A percentile compares a stretch with the other conserved stretches of the same genome.
Conservation (phyloP, 1,284 basidiomycete species). For the Fomitopsis palustris region DNA sequence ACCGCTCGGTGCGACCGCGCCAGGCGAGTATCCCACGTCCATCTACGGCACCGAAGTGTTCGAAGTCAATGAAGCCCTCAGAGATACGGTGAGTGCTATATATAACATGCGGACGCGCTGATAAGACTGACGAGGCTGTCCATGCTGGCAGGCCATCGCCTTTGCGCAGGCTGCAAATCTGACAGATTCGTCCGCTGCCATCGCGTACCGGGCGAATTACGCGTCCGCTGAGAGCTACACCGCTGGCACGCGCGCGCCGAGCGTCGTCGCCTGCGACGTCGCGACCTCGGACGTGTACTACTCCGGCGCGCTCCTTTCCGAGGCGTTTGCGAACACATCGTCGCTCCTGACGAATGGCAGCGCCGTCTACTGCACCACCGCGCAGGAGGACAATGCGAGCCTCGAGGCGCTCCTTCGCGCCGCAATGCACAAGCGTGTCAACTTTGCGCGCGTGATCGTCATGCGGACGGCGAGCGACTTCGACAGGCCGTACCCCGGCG, state of each 20-base stretch:
- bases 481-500: conserved; percentile 35
- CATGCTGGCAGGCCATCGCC: conserved; percentile 21
- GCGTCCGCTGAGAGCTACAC: conserved; percentile 17
- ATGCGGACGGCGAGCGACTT: conserved; percentile 45
- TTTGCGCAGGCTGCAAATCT: conserved; percentile 33
- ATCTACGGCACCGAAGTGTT: conserved; percentile 51
- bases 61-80: conserved; percentile 44
- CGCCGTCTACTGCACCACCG: conserved; percentile 40
- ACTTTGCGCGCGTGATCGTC: conserved; percentile 42
- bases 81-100: conserved; percentile 21
- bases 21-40: conserved; percentile 28
- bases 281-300: conserved; percentile 43
- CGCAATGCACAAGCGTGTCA: conserved; percentile 33
- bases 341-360: conserved; percentile 35
- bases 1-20: conserved; percentile 31
- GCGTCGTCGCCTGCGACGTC: conserved; percentile 33
- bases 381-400: conserved; percentile 48
- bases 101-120: no score
- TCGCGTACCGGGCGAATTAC: conserved; percentile 35
- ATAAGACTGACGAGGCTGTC: not conserved
- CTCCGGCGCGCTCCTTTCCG: conserved; percentile 35
- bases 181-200: conserved; percentile 32
- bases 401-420: conserved; percentile 42
- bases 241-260: conserved; percentile 30
- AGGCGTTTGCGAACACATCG: conserved; percentile 41